A percentile compares a stretch with the other conserved stretches of the same genome.
phyloP scores from a whole-genome alignment of 179 eudicot species.

The Sideroxylon spinosum region DNA sequence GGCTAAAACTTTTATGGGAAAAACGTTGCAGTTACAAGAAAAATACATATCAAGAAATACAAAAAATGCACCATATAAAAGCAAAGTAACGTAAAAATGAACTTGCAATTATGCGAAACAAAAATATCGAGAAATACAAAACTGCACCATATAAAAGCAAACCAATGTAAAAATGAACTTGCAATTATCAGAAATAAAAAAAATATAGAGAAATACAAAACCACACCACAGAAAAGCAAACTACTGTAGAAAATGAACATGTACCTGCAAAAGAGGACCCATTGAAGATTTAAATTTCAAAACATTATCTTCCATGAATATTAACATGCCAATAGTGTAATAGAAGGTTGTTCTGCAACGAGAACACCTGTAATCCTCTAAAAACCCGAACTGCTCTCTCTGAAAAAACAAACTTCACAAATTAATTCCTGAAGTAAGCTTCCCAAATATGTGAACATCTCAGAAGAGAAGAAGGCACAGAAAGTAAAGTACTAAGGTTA shows the following conservation, averaged over 20 bases:
- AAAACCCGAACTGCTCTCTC: conserved; percentile 88
- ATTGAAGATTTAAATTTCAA: conserved; percentile 80
- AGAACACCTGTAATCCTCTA: conserved; percentile 75
- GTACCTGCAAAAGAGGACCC: conserved; percentile 84
- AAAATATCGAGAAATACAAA: not conserved
- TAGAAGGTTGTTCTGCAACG: conserved; percentile 96
- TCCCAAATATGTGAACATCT: not conserved
- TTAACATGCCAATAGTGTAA: conserved; percentile 77
- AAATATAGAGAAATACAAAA: not conserved
- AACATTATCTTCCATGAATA: conserved; percentile 86
- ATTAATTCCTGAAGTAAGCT: conserved; percentile 1
- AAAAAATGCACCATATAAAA: not conserved
- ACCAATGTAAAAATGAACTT: conserved; percentile 2
- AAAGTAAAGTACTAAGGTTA: conserved; percentile 10
- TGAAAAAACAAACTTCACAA: conserved; percentile 28
- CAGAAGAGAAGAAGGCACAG: conserved; percentile 15
- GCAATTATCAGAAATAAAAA: conserved; percentile 39
- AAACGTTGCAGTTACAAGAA: not conserved
- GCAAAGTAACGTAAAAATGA: not conserved
- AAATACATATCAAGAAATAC: not conserved
- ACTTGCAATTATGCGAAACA: conserved; percentile 40
- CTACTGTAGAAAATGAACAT: conserved; percentile 3
- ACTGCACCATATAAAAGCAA: not conserved
- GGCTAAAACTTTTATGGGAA: not conserved
- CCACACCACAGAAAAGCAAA: not conserved